Evolutionary conservation across 257 asterid species (phyloP).

Genomic region (Thymus quinquecostatus): DNA sequence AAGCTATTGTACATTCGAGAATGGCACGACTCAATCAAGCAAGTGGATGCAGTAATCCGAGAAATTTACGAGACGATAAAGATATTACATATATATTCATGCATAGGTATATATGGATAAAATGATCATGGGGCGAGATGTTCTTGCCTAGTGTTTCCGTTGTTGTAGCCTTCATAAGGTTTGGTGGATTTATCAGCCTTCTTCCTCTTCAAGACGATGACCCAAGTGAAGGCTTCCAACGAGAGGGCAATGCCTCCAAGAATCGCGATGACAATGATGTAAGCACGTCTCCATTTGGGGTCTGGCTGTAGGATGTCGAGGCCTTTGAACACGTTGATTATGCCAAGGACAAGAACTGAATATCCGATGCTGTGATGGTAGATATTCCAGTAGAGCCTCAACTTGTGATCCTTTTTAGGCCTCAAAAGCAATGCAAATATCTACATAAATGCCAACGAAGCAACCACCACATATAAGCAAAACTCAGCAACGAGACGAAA

Average conservation of each 20-base stretch:
- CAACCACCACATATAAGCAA: constrained; percentile 12
- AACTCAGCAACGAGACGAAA: constrained; percentile 7
- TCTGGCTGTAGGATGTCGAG: constrained; percentile 62
- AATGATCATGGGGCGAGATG: constrained; percentile 37
- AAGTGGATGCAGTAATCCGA: background rate
- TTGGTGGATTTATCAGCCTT: constrained; percentile 55
- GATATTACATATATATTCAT: constrained; percentile 1
- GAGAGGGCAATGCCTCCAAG: constrained; percentile 58
- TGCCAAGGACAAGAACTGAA: constrained; percentile 55
- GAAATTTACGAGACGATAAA: background rate
- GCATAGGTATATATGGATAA: background rate
- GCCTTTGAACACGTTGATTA: constrained; percentile 83
- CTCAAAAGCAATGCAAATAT: constrained; percentile 74
- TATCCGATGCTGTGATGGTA: constrained; percentile 82
- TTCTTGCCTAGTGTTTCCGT: constrained; percentile 45
- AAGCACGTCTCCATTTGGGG: constrained; percentile 66
- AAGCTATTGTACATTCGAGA: constrained; percentile 27
- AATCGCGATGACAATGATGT: constrained; percentile 44
- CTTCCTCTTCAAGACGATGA: constrained; percentile 57
- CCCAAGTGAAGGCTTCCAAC: constrained; percentile 75
- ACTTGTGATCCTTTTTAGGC: constrained; percentile 83
- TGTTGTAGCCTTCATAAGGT: constrained; percentile 52
- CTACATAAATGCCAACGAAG: constrained; percentile 40
- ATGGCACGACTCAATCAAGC: constrained; percentile 11
- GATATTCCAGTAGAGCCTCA: constrained; percentile 76